These are phyloP conservation scores for Camillea tinctor DNA, from an alignment of 2,329 filamentous ascomycete species.

Conservation along the genomic window DNA sequence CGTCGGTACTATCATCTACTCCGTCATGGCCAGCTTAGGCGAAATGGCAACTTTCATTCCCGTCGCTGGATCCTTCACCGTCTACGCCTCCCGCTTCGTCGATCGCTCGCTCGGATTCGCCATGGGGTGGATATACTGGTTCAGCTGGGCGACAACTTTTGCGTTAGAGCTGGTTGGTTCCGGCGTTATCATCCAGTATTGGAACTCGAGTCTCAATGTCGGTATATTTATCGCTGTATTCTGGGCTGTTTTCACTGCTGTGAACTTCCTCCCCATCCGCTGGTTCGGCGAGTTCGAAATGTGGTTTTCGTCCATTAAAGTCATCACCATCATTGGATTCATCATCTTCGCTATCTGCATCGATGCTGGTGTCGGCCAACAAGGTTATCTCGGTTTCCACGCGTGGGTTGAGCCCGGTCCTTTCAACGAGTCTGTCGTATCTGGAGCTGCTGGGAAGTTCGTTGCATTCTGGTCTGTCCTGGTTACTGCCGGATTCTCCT, in stretches of 20 bases:
- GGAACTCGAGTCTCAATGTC: conserved; percentile 61
- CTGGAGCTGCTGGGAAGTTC: conserved; percentile 57
- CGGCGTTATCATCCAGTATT: conserved; percentile 75
- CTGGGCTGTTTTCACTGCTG: conserved; percentile 65
- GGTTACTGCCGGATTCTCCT: conserved; percentile 68
- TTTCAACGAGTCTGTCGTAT: conserved; percentile 60
- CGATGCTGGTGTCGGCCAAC: conserved; percentile 66
- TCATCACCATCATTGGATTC: conserved; percentile 71
- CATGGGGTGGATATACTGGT: conserved; percentile 85
- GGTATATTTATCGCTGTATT: conserved; percentile 74
- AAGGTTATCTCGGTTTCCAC: conserved; percentile 72
- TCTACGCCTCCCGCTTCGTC: conserved; percentile 73
- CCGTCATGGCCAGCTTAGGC: conserved; percentile 68
- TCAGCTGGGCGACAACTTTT: conserved; percentile 70
- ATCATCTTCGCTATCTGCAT: conserved; percentile 75
- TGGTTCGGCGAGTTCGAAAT: conserved; percentile 78
- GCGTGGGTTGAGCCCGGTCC: conserved; percentile 70
- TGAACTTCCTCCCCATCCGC: conserved; percentile 71
- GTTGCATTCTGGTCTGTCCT: conserved; percentile 69
- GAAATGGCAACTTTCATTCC: conserved; percentile 80
- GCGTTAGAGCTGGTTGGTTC: conserved; percentile 72
- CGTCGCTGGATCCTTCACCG: conserved; percentile 72
- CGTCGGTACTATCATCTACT: conserved; percentile 70
- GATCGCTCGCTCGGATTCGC: conserved; percentile 68
- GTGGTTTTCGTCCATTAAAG: conserved; percentile 75